phyloP scores from a whole-genome alignment of 169 alveolate species.

The Cyclospora cayetanensis region DNA sequence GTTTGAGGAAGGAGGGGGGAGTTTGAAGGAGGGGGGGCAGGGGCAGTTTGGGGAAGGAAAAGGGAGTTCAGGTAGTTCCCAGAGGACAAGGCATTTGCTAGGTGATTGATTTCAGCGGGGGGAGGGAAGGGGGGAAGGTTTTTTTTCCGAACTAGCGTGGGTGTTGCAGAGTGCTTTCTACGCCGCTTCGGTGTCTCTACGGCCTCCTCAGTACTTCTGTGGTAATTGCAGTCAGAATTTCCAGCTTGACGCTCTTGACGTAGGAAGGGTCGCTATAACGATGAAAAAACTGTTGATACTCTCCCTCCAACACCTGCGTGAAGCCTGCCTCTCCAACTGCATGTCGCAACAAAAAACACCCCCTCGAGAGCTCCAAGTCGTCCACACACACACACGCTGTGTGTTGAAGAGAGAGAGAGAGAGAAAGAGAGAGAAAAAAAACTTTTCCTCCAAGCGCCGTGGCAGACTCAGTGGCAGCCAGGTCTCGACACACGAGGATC shows the following conservation, averaged over 20 bases:
- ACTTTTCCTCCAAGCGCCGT: background rate
- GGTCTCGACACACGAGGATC: no score
- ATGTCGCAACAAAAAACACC: background rate
- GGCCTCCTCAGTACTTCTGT: slow-evolving; percentile 2
- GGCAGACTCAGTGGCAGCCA: no score
- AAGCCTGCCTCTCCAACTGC: background rate
- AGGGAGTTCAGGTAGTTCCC: background rate
- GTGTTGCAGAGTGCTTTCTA: no score
- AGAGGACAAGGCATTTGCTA: background rate
- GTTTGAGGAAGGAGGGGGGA: no score
- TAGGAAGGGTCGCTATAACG: slow-evolving; percentile 88
- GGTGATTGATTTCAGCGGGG: background rate
- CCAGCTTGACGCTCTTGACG: slow-evolving; percentile 83
- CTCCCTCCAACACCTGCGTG: slow-evolving; percentile 74
- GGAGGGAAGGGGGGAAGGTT: background rate
- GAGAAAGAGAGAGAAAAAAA: background rate
- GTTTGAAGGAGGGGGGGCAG: background rate
- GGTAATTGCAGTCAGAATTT: background rate
- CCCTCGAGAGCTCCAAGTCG: background rate
- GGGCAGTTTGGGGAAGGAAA: background rate
- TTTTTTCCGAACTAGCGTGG: background rate
- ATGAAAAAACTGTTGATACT: slow-evolving; percentile 83
- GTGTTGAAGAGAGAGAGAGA: background rate
- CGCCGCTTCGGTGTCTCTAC: background rate
- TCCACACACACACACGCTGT: background rate